These are phyloP conservation scores for Amanita polypyramis DNA, from an alignment of 768 basidiomycete genomes.

Conservation along the genomic window DNA sequence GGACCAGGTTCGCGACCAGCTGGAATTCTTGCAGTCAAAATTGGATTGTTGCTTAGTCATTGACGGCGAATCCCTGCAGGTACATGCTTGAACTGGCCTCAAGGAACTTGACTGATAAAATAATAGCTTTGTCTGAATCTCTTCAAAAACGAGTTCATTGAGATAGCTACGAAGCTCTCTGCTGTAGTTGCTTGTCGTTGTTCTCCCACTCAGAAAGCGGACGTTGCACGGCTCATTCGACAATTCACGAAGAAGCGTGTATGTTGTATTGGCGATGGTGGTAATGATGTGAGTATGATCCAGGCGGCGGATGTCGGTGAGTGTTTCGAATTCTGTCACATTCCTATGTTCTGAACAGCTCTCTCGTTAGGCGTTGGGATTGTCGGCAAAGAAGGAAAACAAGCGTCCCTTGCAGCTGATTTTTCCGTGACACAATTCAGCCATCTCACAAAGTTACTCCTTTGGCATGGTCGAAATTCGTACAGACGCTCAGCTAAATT, in stretches of 20 bases:
- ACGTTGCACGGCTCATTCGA: constrained; percentile 90
- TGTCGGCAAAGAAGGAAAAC: constrained; percentile 97
- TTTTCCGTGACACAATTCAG: constrained; percentile 98
- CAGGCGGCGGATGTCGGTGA: constrained; percentile 96
- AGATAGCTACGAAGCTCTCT: constrained; percentile 91
- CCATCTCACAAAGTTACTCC: constrained; percentile 85
- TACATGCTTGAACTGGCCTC: constrained; percentile 16
- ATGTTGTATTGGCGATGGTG: constrained; percentile 98
- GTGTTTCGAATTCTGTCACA: constrained; percentile 21
- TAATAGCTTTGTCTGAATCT: constrained; percentile 77
- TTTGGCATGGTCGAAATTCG: constrained; percentile 98
- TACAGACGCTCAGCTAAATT: constrained; percentile 97
- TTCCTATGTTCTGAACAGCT: neutral
- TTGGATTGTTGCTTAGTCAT: constrained; percentile 97
- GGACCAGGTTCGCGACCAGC: constrained; percentile 73
- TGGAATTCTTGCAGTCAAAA: constrained; percentile 91
- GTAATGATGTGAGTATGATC: constrained; percentile 99
- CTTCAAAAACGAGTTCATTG: constrained; percentile 91
- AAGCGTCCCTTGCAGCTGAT: constrained; percentile 97
- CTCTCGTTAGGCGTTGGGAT: constrained; percentile 73
- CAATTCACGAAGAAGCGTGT: constrained; percentile 88
- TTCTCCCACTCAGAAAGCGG: constrained; percentile 98
- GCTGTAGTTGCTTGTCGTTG: constrained; percentile 97
- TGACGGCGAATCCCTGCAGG: constrained; percentile 94
- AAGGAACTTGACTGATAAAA: neutral